These are phyloP conservation scores for Lasiodiplodia hormozganensis DNA, from an alignment of 2,329 filamentous ascomycete species.

Conservation along the genomic window DNA sequence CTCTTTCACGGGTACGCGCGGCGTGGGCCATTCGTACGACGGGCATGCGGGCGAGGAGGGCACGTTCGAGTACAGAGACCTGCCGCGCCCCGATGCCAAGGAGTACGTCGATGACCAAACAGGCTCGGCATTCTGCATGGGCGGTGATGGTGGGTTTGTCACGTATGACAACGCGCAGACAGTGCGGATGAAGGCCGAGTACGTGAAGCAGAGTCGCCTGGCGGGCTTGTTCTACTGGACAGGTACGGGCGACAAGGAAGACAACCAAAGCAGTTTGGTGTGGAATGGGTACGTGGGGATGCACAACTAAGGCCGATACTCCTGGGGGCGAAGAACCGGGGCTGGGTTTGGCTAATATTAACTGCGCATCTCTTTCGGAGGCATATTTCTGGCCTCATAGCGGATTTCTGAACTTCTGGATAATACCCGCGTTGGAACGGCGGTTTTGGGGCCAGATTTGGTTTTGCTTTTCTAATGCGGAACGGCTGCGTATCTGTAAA, in stretches of 20 bases:
- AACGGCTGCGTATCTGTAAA: conserved; percentile 2
- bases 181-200: conserved; percentile 76
- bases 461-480: neutral
- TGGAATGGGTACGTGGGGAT: conserved; percentile 65
- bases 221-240: conserved; percentile 85
- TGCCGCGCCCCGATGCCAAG: conserved; percentile 67
- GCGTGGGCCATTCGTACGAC: conserved; percentile 67
- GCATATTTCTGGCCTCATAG: neutral
- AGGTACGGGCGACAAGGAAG: conserved; percentile 71
- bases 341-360: too few species aligned
- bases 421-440: neutral
- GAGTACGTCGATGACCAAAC: conserved; percentile 72
- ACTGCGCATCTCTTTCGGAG: neutral
- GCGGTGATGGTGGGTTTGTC: conserved; percentile 77
- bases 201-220: conserved; percentile 73
- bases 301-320: conserved; percentile 36
- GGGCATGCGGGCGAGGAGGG: conserved; percentile 66
- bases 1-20: conserved; percentile 70
- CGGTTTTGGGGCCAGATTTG: neutral
- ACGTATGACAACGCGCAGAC: conserved; percentile 81
- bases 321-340: too few species aligned
- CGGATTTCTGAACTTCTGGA: neutral
- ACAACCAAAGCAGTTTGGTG: conserved; percentile 61
- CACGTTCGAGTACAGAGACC: conserved; percentile 74
- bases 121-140: conserved; percentile 74